Evolutionary conservation across 305 asterid genomes (phyloP), one percentile per base, ranked within the genome.

Genomic region (Rubia tinctorum): DNA sequence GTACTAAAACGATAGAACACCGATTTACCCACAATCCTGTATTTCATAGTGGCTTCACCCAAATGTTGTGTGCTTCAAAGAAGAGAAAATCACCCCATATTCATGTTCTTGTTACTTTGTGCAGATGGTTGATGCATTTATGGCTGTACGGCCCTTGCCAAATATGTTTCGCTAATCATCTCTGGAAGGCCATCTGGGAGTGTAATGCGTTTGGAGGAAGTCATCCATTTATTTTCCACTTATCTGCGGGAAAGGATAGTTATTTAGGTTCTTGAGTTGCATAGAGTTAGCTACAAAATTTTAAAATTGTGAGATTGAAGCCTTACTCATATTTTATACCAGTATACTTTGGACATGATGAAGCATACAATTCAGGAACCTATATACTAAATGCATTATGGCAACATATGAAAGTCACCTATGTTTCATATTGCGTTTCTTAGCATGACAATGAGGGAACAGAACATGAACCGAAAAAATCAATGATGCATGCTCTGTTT

Each of bases 101-200:
- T 68, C 8, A 20, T 18, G 11, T 8, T 58, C 1, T 63, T 80
- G 45, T 53, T 68, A 56, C 30, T 75, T 76, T 60, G 20, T 74
- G 82, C 85, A 92, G 97, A 88, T 92, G 93, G 96, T 92, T 0
- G 97, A 92, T 66, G 93, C 95, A 23, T 92, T 92, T 82, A 90
- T 90, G 97, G 93, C 93, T 2, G 93, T 88, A 10, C 80, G 97
- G 18, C 93, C 91, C 25, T 91, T 92, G 78, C 97, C 97, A 0
- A 84, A 86, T 81, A 92, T 92, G 97, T 92, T 90, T 82, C 77
- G 81, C 76, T 89, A 76, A n/a, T n/a, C 43, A 84, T 80, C 73
- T 20, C 6, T 22, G 43, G 75, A 71, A 40, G 58, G 43, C 55
- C 43, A 22, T 55, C 23, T 40, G 42, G 44, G 14, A 6, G n/a